Evolutionary conservation across 768 basidiomycete genomes (phyloP), one percentile per base, ranked within the genome.

Genomic region (Lactarius deliciosus): DNA sequence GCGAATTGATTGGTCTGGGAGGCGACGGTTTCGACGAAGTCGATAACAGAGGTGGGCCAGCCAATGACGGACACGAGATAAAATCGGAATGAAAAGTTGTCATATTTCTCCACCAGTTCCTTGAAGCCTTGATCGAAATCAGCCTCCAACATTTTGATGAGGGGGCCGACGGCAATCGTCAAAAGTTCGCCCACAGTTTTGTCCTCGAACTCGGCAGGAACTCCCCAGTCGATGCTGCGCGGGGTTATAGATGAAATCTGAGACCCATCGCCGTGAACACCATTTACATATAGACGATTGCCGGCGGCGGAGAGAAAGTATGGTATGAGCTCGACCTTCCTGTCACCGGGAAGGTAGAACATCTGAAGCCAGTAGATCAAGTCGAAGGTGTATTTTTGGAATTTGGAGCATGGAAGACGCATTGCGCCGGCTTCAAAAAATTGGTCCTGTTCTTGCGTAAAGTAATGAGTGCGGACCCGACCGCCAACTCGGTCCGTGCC

Each of bases 1-100:
- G 64, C 53, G 68, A 73, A 73, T 40, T 73, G 72, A 47, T 73
- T 73, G 20, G 72, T 72, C 30, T 73, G 72, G 18, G 72, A 73
- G 3, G 57, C 58, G 55, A 73, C 57, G 28, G 70, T 73, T 61
- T 73, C 72, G 40, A 69, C 13, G n/a, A 73, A 73, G 43, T 73
- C 72, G 5, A 73, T 61, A 22, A 73, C 70, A 6, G 56, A 61
- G 32, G 58, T 50, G 20, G 70, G 69, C 67, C 71, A 73, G 1
- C 25, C 57, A 28, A 63, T 43, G 32, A 53, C 15, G 30, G 57
- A 61, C 22, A 18, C 32, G 56, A 73, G 66, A 57, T 73, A 73
- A 45, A 41, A 63, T 18, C 72, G 72, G 57, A 73, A 73, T 11
- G 72, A 66, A 50, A 66, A 68, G 36, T 69, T 56, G 63, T 73